A percentile compares a stretch with the other conserved stretches of the same genome.
phyloP scores from a whole-genome alignment of 805 yeast species.

The Saturnispora gosingensis region DNA sequence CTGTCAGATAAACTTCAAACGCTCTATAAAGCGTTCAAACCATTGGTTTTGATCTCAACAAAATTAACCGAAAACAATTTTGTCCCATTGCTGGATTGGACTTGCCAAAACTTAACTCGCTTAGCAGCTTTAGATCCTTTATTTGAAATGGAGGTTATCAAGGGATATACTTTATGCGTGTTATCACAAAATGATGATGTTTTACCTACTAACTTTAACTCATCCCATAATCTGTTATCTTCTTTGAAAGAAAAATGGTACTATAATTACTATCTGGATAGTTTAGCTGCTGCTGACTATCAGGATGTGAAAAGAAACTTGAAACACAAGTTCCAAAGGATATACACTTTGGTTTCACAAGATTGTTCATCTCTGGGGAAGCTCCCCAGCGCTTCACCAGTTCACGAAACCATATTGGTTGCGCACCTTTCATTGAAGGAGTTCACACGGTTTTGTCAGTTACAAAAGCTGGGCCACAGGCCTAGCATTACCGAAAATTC shows the following conservation, averaged over 20 bases:
- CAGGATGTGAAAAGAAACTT: not conserved
- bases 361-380: slow-evolving; percentile 18
- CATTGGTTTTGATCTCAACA: not conserved
- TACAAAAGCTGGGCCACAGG: slow-evolving; percentile 35
- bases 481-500: slow-evolving; percentile 35
- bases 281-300: not conserved
- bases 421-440: slow-evolving; percentile 36
- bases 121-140: not conserved
- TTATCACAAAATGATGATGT: not conserved
- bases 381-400: not conserved
- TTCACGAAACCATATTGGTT: not conserved
- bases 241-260: not conserved
- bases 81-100: not conserved
- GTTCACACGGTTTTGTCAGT: slow-evolving; percentile 38
- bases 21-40: not conserved
- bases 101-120: not conserved
- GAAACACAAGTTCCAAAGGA: not conserved
- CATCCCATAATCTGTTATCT: not conserved
- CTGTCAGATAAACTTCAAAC: not conserved
- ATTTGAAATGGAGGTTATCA: slow-evolving; percentile 1
- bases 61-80: not conserved
- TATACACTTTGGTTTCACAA: not conserved
- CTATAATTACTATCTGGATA: not conserved
- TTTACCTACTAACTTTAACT: not conserved
- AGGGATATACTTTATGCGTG: not conserved